Conservation (phyloP, 805 yeast genomes). For the Starmerella stellata region DNA sequence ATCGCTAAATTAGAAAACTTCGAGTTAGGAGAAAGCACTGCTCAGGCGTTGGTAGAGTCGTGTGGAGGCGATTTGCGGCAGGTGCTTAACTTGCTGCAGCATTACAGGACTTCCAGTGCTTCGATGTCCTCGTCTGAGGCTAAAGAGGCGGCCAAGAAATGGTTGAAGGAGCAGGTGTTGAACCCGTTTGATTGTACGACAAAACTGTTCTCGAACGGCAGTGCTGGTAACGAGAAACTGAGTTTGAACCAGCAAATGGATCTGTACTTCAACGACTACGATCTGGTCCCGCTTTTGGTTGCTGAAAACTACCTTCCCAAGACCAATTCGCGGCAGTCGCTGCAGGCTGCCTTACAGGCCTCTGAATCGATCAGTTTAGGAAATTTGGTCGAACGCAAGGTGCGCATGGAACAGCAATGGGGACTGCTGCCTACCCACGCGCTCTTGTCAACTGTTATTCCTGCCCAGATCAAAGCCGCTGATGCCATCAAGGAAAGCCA, state of each 20-base stretch:
- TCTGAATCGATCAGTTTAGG: constrained; percentile 75
- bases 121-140: constrained; percentile 45
- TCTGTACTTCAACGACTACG: constrained; percentile 83
- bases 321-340: constrained; percentile 25
- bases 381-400: constrained; percentile 62
- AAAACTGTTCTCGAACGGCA: constrained; percentile 33
- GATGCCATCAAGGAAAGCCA: constrained; percentile 24
- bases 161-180: constrained; percentile 81
- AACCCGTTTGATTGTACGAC: constrained; percentile 84
- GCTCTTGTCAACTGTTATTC: constrained; percentile 64
- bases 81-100: constrained; percentile 72
- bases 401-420: constrained; percentile 90
- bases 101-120: constrained; percentile 59
- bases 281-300: constrained; percentile 85
- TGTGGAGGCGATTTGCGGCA: constrained; percentile 88
- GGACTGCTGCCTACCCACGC: constrained; percentile 83
- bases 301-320: constrained; percentile 78
- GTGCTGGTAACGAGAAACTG: constrained; percentile 7
- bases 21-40: constrained; percentile 57
- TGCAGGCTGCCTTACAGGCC: constrained; percentile 53
- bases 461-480: constrained; percentile 46
- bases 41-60: constrained; percentile 68
- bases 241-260: constrained; percentile 67
- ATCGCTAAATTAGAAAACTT: constrained; percentile 75
- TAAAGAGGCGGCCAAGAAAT: constrained; percentile 41